Conservation (phyloP, 768 basidiomycete species). For the Tylopilus subfusipes region DNA sequence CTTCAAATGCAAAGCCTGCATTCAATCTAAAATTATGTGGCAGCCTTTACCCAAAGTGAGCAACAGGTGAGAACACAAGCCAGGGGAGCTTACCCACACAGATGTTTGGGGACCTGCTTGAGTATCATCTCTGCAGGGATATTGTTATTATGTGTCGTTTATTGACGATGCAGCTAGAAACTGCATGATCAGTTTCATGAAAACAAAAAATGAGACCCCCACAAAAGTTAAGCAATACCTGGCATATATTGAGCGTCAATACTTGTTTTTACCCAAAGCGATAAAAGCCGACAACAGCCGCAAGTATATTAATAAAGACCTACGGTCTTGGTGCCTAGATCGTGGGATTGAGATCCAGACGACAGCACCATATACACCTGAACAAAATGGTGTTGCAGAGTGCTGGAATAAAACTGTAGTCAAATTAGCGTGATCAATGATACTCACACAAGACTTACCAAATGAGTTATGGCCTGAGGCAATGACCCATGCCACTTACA, state of each 20-base stretch:
- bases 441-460: not conserved
- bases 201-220: no score
- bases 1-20: no score
- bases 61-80: no score
- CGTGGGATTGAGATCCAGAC: conserved; percentile 31
- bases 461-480: not conserved
- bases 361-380: conserved; percentile 35
- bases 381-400: conserved; percentile 40
- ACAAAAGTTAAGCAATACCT: no score
- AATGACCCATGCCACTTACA: not conserved
- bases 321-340: not conserved
- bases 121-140: no score
- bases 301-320: not conserved
- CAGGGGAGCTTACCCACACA: no score
- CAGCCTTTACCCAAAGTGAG: no score
- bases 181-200: no score
- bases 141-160: no score
- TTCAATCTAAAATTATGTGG: no score
- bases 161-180: no score
- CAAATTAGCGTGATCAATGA: conserved; percentile 16
- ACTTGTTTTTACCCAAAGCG: not conserved
- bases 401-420: conserved; percentile 33
- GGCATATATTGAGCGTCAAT: not conserved
- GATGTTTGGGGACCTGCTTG: no score
- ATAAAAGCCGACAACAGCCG: not conserved